Evolutionary conservation across 2,329 filamentous ascomycete species (phyloP), one percentile per base, ranked within the genome.

Genomic region (Paraphaeosphaeria minitans): DNA sequence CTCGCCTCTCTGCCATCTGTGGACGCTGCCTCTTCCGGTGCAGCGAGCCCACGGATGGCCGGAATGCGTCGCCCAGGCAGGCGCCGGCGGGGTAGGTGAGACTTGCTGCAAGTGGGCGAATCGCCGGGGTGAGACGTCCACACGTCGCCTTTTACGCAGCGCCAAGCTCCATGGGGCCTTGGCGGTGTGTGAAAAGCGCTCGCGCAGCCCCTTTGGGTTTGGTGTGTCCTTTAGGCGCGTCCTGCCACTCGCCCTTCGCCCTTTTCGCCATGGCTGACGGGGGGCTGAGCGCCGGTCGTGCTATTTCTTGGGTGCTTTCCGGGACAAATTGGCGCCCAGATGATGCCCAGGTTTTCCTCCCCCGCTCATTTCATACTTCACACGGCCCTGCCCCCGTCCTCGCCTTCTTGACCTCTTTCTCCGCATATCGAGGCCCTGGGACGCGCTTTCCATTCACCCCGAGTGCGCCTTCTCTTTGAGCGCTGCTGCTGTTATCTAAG

Each of bases 331-430:
- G 41, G 51, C 51, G 51, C 51, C 51, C 51, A 53, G 51, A 53
- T 43, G 39, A 35, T 53, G 50, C 50, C 50, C 50, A 53, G 50
- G 50, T 53, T 53, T 53, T 53, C 51, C 51, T 53, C 51, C 51
- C 51, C 51, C 41, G 41, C 49, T 24, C 41, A 45, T 53, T 45
- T 45, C 39, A 46, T 53, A 53, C 51, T 53, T 53, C 31, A 53
- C 51, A 33, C 51, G 51, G 41, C 41, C 50, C 41, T 53, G 39
- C 51, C 51, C 51, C 51, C 51, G 51, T 53, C 41, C 41, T 53
- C 51, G 41, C 27, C 9, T 53, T 46, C 41, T 29, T 45, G 29
- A 35, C 46, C 51, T 53, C 51, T 46, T 53, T 53, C 51, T 53
- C 51, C 51, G 51, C 51, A 53, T 46, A 46, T 27, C 16, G n/a